Evolutionary conservation across 345 rosid genomes (phyloP).

Genomic region (Linum trigynum): DNA sequence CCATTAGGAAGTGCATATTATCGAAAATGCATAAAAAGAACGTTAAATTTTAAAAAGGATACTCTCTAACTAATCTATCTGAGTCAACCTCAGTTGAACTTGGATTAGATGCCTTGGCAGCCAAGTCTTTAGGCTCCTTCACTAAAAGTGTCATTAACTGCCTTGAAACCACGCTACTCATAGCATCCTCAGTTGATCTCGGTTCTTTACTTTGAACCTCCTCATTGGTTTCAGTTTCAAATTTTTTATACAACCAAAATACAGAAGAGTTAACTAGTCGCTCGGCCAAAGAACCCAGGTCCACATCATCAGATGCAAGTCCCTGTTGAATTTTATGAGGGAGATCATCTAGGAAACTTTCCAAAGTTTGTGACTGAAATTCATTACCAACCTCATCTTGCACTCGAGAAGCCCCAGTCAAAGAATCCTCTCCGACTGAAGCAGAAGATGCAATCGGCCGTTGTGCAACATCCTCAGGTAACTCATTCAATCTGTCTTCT

Average conservation of each 20-base stretch:
- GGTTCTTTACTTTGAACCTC: slow-evolving; percentile 31
- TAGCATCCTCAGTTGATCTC: slow-evolving; percentile 19
- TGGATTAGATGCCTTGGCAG: slow-evolving; percentile 28
- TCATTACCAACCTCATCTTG: slow-evolving; percentile 42
- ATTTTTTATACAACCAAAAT: slow-evolving; percentile 48
- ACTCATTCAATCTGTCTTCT: slow-evolving; percentile 24
- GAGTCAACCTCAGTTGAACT: slow-evolving; percentile 25
- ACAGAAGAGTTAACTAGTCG: slow-evolving; percentile 60
- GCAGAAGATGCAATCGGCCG: slow-evolving; percentile 33
- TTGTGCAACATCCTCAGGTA: slow-evolving; percentile 42
- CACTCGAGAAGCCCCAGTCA: slow-evolving; percentile 42
- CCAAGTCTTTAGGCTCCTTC: slow-evolving; percentile 64
- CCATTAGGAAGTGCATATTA: not conserved
- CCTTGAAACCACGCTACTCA: slow-evolving; percentile 25
- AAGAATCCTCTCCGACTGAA: slow-evolving; percentile 52
- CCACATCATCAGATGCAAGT: slow-evolving; percentile 63
- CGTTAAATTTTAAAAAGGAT: slow-evolving; percentile 35
- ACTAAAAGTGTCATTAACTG: slow-evolving; percentile 52
- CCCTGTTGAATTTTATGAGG: slow-evolving; percentile 61
- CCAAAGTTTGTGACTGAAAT: slow-evolving; percentile 37
- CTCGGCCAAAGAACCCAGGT: slow-evolving; percentile 66
- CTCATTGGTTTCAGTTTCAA: slow-evolving; percentile 27
- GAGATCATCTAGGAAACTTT: slow-evolving; percentile 47
- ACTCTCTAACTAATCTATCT: slow-evolving; percentile 52
- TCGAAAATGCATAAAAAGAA: not conserved